Conservation (phyloP, 2,329 filamentous ascomycete genomes). For the Raffaelea arxii region DNA sequence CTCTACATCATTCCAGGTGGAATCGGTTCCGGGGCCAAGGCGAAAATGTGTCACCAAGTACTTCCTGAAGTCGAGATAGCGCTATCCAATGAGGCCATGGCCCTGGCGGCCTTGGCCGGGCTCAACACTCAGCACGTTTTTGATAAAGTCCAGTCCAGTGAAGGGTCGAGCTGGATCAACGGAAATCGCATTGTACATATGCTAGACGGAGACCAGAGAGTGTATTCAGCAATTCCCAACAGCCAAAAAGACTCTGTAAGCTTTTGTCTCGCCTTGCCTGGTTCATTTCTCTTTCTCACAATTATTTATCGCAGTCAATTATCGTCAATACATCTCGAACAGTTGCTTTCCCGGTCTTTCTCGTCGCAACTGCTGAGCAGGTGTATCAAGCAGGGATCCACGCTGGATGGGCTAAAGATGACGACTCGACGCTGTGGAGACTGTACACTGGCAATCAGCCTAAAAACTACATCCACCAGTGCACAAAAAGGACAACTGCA, state of each 20-base stretch:
- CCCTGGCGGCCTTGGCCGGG: slow-evolving; percentile 45
- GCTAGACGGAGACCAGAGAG: slow-evolving; percentile 39
- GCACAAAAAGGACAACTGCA: background rate
- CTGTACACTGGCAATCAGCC: slow-evolving; percentile 25
- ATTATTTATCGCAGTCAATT: slow-evolving; percentile 27
- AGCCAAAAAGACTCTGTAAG: slow-evolving; percentile 48
- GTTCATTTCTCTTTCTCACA: background rate
- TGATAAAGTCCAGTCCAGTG: slow-evolving; percentile 33
- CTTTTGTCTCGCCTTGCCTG: background rate
- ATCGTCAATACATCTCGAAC: slow-evolving; percentile 56
- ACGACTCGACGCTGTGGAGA: slow-evolving; percentile 32
- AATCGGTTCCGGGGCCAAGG: slow-evolving; percentile 49
- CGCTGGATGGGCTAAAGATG: slow-evolving; percentile 40
- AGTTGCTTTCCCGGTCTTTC: slow-evolving; percentile 46
- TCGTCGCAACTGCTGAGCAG: slow-evolving; percentile 55
- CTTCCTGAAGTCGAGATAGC: slow-evolving; percentile 54
- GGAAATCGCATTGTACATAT: slow-evolving; percentile 49
- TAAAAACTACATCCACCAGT: too few relatives aligned
- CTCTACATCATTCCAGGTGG: slow-evolving; percentile 52
- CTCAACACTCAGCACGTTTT: slow-evolving; percentile 29
- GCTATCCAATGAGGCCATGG: slow-evolving; percentile 49
- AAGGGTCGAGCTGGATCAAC: slow-evolving; percentile 52
- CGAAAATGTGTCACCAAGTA: slow-evolving; percentile 57
- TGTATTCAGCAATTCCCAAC: slow-evolving; percentile 51
- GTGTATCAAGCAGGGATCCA: slow-evolving; percentile 51